Conservation (phyloP, 139 green algal species). For the Spirogloea muscicola region DNA sequence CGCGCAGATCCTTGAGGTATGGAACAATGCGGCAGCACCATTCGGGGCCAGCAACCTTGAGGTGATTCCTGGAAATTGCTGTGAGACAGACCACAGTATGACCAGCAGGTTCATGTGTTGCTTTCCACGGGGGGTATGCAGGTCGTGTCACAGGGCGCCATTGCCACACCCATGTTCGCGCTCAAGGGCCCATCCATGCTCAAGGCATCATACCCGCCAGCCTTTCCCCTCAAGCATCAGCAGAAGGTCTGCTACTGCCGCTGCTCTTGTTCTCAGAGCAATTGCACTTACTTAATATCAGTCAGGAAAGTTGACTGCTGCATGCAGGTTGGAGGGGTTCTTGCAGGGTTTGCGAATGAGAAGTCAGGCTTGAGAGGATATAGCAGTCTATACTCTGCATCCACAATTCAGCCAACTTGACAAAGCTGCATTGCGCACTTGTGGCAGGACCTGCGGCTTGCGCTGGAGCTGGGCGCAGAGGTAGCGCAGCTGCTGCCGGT, state of each 20-base stretch:
- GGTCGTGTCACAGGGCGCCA: slow-evolving; percentile 74
- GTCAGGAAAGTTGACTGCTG: too few species aligned
- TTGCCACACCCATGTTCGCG: slow-evolving; percentile 80
- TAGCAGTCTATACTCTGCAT: too few species aligned
- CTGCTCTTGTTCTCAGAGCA: too few species aligned
- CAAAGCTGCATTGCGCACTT: too few species aligned
- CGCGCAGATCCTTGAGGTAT: slow-evolving; percentile 80
- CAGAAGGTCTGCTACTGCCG: too few species aligned
- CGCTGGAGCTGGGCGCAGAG: slow-evolving; percentile 63
- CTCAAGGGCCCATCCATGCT: slow-evolving; percentile 74
- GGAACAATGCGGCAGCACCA: neutral
- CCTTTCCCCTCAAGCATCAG: slow-evolving; percentile 96
- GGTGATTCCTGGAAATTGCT: neutral
- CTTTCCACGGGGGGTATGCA: neutral
- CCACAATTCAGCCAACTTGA: too few species aligned
- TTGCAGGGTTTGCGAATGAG: too few species aligned
- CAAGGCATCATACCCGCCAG: slow-evolving; percentile 67
- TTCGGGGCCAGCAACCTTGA: neutral
- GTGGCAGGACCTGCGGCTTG: slow-evolving; percentile 62
- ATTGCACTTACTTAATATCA: too few species aligned
- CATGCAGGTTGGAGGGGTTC: too few species aligned
- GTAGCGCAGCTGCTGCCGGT: slow-evolving; percentile 71
- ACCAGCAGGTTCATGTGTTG: neutral
- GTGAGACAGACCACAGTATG: neutral
- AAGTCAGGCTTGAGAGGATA: too few species aligned